Base-by-base conservation (phyloP, 805 yeast genomes). In the Isabelozyma rhagii region DNA sequence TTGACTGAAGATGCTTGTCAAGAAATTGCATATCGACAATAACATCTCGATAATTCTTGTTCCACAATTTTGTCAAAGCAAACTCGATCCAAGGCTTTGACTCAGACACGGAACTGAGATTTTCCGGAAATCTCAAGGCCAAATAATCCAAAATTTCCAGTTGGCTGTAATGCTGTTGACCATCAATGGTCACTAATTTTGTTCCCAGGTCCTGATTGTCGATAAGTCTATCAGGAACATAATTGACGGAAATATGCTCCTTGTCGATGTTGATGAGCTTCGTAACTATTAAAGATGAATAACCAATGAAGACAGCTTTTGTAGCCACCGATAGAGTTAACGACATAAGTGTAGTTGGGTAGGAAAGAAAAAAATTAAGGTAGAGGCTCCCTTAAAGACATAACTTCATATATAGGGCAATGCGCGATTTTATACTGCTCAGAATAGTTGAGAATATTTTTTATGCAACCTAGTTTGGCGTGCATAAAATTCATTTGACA, bases 1-100 rank as follows among this genome's bases (percentile, higher is more conserved):
- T 82, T 77, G 88, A 82, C 78, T 89, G 89, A 68, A 93, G 79
- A 68, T 86, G 93, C 43, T 84, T 71, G 60, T 93, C 97, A 60
- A 93, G 77, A 62, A 80, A 79, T 68, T 89, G 97, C 65, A 93
- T 80, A 59, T 86, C 84, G 43, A 75, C 80, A 41, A 94, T 79
- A 52, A 93, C 79, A 61, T 84, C 88, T 75, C 89, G 89, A 80
- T 93, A 94, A 74, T 93, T 93, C 75, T 88, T 91, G 67, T 86
- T 80, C 46, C 85, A 76, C 53, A 90, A 78, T 60, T 87, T 84
- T 49, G 82, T 81, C 57, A 77, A 69, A 28, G 96, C 89, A 57
- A 84, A 78, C 51, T 80, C 75, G 57, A 80, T 66, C 96, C 96
- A 89, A 54, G 77, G 74, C 50, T 76, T 69, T n/a, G 85, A 68